These are phyloP conservation scores for Bullera alba DNA, from an alignment of 768 basidiomycete species.

Conservation along the genomic window DNA sequence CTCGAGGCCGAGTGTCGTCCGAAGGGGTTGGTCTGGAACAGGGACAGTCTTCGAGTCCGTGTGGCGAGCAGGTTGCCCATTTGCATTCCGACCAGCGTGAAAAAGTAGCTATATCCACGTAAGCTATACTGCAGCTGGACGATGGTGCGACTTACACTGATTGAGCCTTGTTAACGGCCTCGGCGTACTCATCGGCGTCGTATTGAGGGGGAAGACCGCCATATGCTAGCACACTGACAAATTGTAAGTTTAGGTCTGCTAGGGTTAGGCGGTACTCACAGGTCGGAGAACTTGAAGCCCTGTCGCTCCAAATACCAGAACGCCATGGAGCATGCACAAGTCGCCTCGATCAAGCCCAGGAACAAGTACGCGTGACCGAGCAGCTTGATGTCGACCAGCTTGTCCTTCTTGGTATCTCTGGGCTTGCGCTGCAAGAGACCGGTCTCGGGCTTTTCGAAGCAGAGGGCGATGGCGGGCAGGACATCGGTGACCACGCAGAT, in stretches of 20 bases:
- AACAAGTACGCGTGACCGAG: slow-evolving; percentile 58
- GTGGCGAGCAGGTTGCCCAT: slow-evolving; percentile 58
- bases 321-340: slow-evolving; percentile 53
- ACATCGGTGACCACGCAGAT: slow-evolving; percentile 60
- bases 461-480: slow-evolving; percentile 54
- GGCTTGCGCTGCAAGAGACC: slow-evolving; percentile 57
- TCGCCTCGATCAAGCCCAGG: slow-evolving; percentile 52
- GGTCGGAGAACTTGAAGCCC: slow-evolving; percentile 32
- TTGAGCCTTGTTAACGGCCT: slow-evolving; percentile 51
- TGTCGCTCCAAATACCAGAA: slow-evolving; percentile 51
- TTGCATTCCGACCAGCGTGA: slow-evolving; percentile 56
- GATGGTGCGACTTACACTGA: slow-evolving; percentile 48
- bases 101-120: slow-evolving; percentile 29
- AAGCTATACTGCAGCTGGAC: neutral
- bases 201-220: slow-evolving; percentile 50
- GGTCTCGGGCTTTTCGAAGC: slow-evolving; percentile 58
- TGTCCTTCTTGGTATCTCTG: slow-evolving; percentile 55
- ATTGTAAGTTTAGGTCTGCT: neutral
- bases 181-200: slow-evolving; percentile 41
- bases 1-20: slow-evolving; percentile 17
- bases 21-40: slow-evolving; percentile 56
- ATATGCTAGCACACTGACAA: slow-evolving; percentile 42
- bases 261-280: slow-evolving; percentile 10
- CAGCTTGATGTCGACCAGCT: slow-evolving; percentile 54
- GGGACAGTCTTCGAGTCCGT: slow-evolving; percentile 54